A percentile compares a stretch with the other conserved stretches of the same genome.
phyloP scores from a whole-genome alignment of 192 early-diverging fungal genomes.

The Linnemannia zychae region DNA sequence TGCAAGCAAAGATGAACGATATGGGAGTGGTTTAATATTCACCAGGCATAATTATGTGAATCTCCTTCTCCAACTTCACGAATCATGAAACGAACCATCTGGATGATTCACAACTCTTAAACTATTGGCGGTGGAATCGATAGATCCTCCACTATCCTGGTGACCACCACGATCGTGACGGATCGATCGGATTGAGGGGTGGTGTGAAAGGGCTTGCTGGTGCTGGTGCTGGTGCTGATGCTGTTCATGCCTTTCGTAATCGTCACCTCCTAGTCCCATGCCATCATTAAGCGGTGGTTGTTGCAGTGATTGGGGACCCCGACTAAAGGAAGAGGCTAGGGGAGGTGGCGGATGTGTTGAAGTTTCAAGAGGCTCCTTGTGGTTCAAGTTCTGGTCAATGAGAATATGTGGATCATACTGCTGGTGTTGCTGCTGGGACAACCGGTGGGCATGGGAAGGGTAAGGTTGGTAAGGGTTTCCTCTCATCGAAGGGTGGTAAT shows the following conservation, averaged over 20 bases:
- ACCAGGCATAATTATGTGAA: too few relatives aligned
- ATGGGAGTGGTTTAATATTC: too few relatives aligned
- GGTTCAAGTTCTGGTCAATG: neutral
- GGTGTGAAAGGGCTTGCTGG: neutral
- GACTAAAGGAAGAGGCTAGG: neutral
- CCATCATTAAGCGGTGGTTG: neutral
- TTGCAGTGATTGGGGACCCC: constrained; percentile 32
- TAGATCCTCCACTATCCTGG: constrained; percentile 4
- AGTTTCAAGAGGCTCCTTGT: constrained; percentile 25
- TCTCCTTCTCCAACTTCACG: neutral
- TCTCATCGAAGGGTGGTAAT: constrained; percentile 17
- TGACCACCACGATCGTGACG: neutral
- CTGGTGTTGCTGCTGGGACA: constrained; percentile 15
- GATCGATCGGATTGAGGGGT: constrained; percentile 15
- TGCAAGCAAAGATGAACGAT: neutral
- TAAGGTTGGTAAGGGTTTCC: constrained; percentile 23
- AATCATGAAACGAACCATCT: constrained; percentile 3
- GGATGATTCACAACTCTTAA: neutral
- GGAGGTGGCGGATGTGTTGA: constrained; percentile 1
- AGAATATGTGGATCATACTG: neutral
- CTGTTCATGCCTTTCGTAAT: neutral
- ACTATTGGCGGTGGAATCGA: constrained; percentile 4
- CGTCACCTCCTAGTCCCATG: neutral
- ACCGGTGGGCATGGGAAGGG: neutral
- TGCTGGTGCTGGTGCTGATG: too few relatives aligned